These are phyloP conservation scores for Diaporthe citrichinensis DNA, from an alignment of 2,329 filamentous ascomycete species.

Conservation along the genomic window DNA sequence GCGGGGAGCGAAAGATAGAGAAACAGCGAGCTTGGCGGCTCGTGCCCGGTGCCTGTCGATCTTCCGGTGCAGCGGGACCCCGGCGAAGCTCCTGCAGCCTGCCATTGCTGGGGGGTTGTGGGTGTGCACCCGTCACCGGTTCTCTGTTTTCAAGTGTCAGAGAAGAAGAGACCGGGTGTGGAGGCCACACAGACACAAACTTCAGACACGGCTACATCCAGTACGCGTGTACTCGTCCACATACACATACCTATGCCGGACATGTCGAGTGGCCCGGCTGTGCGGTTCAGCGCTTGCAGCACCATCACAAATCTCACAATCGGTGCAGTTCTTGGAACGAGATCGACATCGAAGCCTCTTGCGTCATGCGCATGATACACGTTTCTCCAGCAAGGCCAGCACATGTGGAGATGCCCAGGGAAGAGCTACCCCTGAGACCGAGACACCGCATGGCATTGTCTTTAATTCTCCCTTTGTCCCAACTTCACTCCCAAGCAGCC, in stretches of 20 bases:
- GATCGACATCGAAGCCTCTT: conserved; percentile 13
- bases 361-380: conserved; percentile 31
- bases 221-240: neutral
- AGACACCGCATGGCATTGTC: conserved; percentile 9
- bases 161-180: too few species aligned
- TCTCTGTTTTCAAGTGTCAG: neutral
- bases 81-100: conserved; percentile 1
- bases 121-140: neutral
- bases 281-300: neutral
- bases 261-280: neutral
- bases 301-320: neutral
- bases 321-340: neutral
- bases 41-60: conserved; percentile 24
- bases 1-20: neutral
- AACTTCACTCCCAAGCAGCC: neutral
- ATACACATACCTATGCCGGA: neutral
- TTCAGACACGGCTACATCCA: neutral
- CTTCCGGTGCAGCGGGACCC: conserved; percentile 12
- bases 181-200: conserved; percentile 7
- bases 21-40: conserved; percentile 2
- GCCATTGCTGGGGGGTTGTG: neutral
- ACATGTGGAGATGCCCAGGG: neutral
- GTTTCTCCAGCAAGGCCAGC: conserved; percentile 16
- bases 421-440: conserved; percentile 17
- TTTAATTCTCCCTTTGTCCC: neutral